Base-by-base conservation (phyloP, 768 basidiomycete genomes). In the Agrocybe pediades region DNA sequence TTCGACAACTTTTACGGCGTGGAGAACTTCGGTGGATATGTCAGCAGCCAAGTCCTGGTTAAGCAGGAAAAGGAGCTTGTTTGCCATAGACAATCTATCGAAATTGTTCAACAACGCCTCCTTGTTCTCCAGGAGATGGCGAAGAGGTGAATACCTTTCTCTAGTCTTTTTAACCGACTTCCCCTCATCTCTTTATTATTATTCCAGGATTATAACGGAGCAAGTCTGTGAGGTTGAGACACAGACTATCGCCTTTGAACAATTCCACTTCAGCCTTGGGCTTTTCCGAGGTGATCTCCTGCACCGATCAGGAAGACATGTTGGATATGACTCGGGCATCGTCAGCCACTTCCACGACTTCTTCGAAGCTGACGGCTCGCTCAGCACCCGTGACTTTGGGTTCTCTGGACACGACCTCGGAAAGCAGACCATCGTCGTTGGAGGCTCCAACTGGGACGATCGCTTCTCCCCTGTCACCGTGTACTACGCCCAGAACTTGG, bases 211-310 rank as follows among this genome's bases (percentile, higher is more conserved):
- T 57, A 71, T 78, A 56, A 68, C 71, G 19, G 73, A 79, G 61
- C 71, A 73, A 40, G 71, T 78, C 43, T 81, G 80, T 59, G 76
- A 79, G 43, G 79, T 80, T 41, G 80, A 81, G 55, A 71, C 73
- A 16, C 80, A 81, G 56, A 71, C 69, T 48, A 70, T 77, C 52
- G 65, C 71, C 41, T 73, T 77, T 57, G 65, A 76, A 55, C 76
- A 78, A 59, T 75, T 72, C 68, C 67, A 68, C 47, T 61, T 68
- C 16, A 66, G 71, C 55, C 57, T 76, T 29, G 60, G 65, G 29
- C 49, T 65, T 49, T 79, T 77, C 71, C 66, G 65, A 48, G 57
- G 65, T 40, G 77, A 79, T 56, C 58, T 78, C 51, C 64, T 67
- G 26, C 77, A 72, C 55, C 54, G 60, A 53, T 75, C 75, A 9